Conservation (phyloP, 305 asterid species). For the Fraxinus velutina region DNA sequence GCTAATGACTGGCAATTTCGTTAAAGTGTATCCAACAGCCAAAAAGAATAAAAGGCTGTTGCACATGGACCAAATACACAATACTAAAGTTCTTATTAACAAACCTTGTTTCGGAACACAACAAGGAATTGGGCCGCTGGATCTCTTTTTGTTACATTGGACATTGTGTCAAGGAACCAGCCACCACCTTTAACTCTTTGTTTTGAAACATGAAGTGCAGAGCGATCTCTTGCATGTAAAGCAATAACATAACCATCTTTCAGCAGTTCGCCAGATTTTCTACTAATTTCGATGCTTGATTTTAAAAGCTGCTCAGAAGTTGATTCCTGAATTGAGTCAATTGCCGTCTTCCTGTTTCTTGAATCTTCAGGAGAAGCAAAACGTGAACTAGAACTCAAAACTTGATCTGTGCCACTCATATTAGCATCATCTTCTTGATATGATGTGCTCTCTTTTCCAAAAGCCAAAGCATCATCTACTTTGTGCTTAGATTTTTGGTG, state of each 20-base stretch:
- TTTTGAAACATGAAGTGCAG: slow-evolving; percentile 79
- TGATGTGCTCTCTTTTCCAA: slow-evolving; percentile 72
- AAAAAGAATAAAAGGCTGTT: neutral
- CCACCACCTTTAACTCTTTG: slow-evolving; percentile 93
- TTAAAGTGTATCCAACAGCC: slow-evolving; percentile 7
- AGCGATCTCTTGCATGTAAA: slow-evolving; percentile 66
- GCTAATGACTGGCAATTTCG: slow-evolving; percentile 8
- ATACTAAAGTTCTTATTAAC: slow-evolving; percentile 21
- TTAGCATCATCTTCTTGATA: slow-evolving; percentile 82
- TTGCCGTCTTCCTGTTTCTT: slow-evolving; percentile 58
- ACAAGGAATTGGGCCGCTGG: slow-evolving; percentile 97
- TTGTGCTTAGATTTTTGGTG: slow-evolving; percentile 83
- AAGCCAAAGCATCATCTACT: slow-evolving; percentile 56
- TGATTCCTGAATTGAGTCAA: slow-evolving; percentile 56
- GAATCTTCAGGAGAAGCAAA: slow-evolving; percentile 87
- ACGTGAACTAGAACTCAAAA: slow-evolving; percentile 79
- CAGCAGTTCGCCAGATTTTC: slow-evolving; percentile 61
- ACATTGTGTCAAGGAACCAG: slow-evolving; percentile 87
- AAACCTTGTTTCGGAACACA: slow-evolving; percentile 81
- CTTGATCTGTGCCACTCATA: slow-evolving; percentile 89
- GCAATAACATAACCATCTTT: slow-evolving; percentile 87
- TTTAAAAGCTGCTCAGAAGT: slow-evolving; percentile 46
- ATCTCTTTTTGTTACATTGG: slow-evolving; percentile 83
- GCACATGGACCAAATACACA: neutral
- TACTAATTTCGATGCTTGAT: slow-evolving; percentile 47